A percentile compares a stretch with the other conserved stretches of the same genome.
phyloP scores from a whole-genome alignment of 2,329 filamentous ascomycete species.

The Apiospora aurea region DNA sequence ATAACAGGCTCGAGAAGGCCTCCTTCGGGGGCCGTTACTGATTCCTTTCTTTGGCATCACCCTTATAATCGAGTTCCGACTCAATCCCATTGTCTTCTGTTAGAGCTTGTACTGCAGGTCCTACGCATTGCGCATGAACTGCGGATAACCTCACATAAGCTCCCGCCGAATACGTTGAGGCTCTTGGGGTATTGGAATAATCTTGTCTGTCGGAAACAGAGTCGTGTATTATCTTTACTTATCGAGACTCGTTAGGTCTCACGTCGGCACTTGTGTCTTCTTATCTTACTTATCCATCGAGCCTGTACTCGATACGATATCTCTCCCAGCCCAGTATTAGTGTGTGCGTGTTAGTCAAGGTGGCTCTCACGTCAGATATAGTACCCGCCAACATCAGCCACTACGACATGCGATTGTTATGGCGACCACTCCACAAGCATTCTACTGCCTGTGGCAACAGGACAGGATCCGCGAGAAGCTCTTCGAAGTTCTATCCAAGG shows the following conservation, averaged over 20 bases:
- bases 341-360: slow-evolving; percentile 23
- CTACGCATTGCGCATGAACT: slow-evolving; percentile 39
- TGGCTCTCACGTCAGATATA: slow-evolving; percentile 30
- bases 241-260: background rate
- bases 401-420: slow-evolving; percentile 59
- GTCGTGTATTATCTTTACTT: background rate
- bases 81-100: slow-evolving; percentile 33
- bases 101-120: slow-evolving; percentile 32
- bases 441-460: slow-evolving; percentile 64
- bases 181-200: slow-evolving; percentile 26
- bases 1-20: slow-evolving; percentile 21
- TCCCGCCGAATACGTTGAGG: slow-evolving; percentile 33
- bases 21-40: slow-evolving; percentile 22
- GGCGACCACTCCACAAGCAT: slow-evolving; percentile 57
- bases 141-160: slow-evolving; percentile 43
- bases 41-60: slow-evolving; percentile 26
- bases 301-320: background rate
- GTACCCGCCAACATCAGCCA: slow-evolving; percentile 31
- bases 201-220: background rate
- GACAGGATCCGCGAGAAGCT: slow-evolving; percentile 57
- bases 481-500: slow-evolving; percentile 56
- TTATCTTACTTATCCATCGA: slow-evolving; percentile 6
- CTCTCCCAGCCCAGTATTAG: slow-evolving; percentile 3
- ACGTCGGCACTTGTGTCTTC: background rate
- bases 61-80: slow-evolving; percentile 25